Evolutionary conservation across 805 yeast species (phyloP).

Genomic region (Grigorovia yakushimaensis): DNA sequence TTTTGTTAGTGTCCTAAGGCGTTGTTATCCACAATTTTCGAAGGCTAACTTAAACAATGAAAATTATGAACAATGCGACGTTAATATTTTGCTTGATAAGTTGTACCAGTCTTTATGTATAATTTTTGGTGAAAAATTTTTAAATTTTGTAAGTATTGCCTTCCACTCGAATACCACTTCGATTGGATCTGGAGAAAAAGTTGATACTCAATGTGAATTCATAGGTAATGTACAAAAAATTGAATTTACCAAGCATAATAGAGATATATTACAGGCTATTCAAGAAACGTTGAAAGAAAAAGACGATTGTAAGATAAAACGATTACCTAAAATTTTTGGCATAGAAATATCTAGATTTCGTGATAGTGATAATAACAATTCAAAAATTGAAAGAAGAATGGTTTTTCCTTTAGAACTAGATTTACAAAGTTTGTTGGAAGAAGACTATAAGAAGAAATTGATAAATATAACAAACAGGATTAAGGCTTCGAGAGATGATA

Average conservation of each 20-base stretch:
- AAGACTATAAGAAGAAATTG: constrained; percentile 35
- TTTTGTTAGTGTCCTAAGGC: constrained; percentile 55
- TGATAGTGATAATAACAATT: constrained; percentile 77
- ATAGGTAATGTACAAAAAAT: not conserved
- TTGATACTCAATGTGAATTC: not conserved
- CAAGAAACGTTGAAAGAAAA: not conserved
- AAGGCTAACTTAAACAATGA: constrained; percentile 47
- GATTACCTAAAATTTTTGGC: constrained; percentile 76
- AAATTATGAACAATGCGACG: constrained; percentile 93
- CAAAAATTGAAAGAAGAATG: constrained; percentile 86
- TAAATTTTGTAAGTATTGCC: constrained; percentile 42
- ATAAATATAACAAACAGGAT: not conserved
- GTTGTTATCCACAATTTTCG: constrained; percentile 75
- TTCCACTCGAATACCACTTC: too few relatives aligned
- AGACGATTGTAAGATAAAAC: constrained; percentile 45
- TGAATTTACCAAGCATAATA: not conserved
- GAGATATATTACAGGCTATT: not conserved
- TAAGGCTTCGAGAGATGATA: not conserved
- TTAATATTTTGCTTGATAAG: constrained; percentile 87
- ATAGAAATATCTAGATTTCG: constrained; percentile 84
- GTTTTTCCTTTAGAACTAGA: constrained; percentile 89
- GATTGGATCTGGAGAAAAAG: not conserved
- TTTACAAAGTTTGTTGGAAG: constrained; percentile 72
- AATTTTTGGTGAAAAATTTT: constrained; percentile 35
- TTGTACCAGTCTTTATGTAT: constrained; percentile 43